Evolutionary conservation across 2,329 filamentous ascomycete species (phyloP).

Genomic region (Boeremia exigua): DNA sequence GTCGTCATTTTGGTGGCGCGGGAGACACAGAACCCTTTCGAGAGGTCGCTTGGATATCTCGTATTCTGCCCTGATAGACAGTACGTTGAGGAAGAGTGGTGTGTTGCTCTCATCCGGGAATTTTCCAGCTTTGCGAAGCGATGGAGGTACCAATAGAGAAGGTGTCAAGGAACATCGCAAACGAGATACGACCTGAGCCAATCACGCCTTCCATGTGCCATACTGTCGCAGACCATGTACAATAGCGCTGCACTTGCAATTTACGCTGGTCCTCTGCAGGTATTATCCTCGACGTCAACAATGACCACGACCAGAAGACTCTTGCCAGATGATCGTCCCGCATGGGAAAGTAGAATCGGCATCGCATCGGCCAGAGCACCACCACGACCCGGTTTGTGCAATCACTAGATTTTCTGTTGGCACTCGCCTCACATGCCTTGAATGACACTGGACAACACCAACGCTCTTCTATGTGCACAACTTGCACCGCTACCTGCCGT

Average conservation of each 20-base stretch:
- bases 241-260: conserved; percentile 10
- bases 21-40: conserved; percentile 2
- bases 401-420: conserved; percentile 7
- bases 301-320: neutral
- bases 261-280: neutral
- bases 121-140: conserved; percentile 2
- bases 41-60: neutral
- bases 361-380: conserved; percentile 12
- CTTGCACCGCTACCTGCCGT: conserved; percentile 9
- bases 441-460: neutral
- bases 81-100: neutral
- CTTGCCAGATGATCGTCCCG: neutral
- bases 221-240: conserved; percentile 4
- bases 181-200: neutral
- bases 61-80: neutral
- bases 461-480: conserved; percentile 2
- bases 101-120: neutral
- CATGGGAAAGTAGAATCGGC: conserved; percentile 6
- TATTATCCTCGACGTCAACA: conserved; percentile 3
- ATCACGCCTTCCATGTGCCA: conserved; percentile 2
- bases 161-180: conserved; percentile 2
- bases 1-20: conserved; percentile 17
- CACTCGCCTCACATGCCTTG: conserved; percentile 2
- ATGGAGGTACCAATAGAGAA: conserved; percentile 4
- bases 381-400: conserved; percentile 9